Base-by-base conservation (phyloP, 306 rosid genomes). In the Psophocarpus tetragonolobus region DNA sequence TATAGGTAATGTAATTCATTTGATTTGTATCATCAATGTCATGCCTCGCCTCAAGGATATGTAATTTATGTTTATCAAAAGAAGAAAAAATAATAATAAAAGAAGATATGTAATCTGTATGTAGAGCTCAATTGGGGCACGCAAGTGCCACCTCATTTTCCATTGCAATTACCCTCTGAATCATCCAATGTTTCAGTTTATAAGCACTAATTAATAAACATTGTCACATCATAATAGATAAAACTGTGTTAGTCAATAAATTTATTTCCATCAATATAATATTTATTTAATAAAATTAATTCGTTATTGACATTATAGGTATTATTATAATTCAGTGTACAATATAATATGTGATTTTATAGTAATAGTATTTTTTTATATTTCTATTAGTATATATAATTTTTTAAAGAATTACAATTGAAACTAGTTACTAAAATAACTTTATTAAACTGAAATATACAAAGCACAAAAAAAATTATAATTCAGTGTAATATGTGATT, bases 101-200 rank as follows among this genome's bases (percentile, higher is more conserved):
- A 13, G 1, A 12, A 8, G 2, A 3, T 21, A 13, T 27, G 15
- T 23, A 11, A 54, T 57, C 39, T 29, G 14, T n/a, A 18, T 58
- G 20, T 62, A 27, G 47, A 80, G 41, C 11, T 29, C 60, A 24
- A 51, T 65, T 64, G 30, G 18, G 24, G 12, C 17, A 73, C 74
- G 18, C 20, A 80, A 51, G 68, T 12, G 79, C 61, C 79, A 53
- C 68, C 61, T 18, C 61, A 53, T 50, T 53, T 80, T 53, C 54
- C 68, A 30, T 62, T 62, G 68, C 68, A 65, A 20, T 63, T 63
- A 26, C 41, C 44, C 56, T 56, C n/a, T 23, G 3, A 11, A 48
- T 62, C 17, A 61, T 61, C 42, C 9, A 61, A 30, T 2, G 32
- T 14, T 29, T 60, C 1, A 61, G 42, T n/a, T 61, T n/a, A 30